Evolutionary conservation across 2,329 filamentous ascomycete species (phyloP).

Genomic region (Pleurostoma richardsiae): DNA sequence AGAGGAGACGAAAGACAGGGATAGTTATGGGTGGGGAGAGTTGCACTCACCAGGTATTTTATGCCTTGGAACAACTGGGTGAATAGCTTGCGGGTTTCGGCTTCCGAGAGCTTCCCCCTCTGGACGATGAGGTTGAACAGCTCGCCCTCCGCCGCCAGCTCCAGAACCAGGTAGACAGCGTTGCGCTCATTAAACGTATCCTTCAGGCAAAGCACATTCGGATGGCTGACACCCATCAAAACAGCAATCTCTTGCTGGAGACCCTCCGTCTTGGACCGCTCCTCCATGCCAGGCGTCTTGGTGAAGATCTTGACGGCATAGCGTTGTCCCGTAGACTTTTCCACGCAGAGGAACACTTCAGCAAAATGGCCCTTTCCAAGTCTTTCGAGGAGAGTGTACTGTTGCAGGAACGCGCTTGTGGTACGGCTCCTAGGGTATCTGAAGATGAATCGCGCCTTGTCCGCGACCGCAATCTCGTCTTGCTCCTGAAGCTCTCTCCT

Average conservation of each 20-base stretch:
- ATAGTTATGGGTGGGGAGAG: constrained; percentile 18
- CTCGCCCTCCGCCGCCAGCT: constrained; percentile 88
- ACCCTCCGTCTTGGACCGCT: constrained; percentile 77
- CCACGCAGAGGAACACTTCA: constrained; percentile 85
- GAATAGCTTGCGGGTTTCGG: constrained; percentile 82
- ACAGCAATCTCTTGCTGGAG: constrained; percentile 95
- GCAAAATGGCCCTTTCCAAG: constrained; percentile 95
- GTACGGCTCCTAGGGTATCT: constrained; percentile 74
- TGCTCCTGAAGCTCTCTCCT: constrained; percentile 81
- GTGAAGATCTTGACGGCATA: constrained; percentile 96
- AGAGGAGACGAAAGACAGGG: background rate
- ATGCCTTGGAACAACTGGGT: constrained; percentile 87
- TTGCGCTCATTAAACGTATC: constrained; percentile 91
- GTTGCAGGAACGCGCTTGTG: constrained; percentile 75
- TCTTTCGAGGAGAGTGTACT: constrained; percentile 79
- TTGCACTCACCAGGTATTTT: constrained; percentile 76
- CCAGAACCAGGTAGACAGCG: constrained; percentile 85
- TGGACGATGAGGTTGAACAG: constrained; percentile 92
- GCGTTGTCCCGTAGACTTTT: constrained; percentile 74
- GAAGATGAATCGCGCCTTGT: constrained; percentile 85
- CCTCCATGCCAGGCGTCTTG: constrained; percentile 75
- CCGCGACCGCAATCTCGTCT: constrained; percentile 84
- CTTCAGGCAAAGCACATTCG: constrained; percentile 87
- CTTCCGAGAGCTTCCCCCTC: constrained; percentile 82
- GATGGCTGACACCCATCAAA: constrained; percentile 94